These are phyloP conservation scores for Rhytidiadelphus loreus DNA, from an alignment of 225 moss, liverwort and hornwort species.

Conservation along the genomic window DNA sequence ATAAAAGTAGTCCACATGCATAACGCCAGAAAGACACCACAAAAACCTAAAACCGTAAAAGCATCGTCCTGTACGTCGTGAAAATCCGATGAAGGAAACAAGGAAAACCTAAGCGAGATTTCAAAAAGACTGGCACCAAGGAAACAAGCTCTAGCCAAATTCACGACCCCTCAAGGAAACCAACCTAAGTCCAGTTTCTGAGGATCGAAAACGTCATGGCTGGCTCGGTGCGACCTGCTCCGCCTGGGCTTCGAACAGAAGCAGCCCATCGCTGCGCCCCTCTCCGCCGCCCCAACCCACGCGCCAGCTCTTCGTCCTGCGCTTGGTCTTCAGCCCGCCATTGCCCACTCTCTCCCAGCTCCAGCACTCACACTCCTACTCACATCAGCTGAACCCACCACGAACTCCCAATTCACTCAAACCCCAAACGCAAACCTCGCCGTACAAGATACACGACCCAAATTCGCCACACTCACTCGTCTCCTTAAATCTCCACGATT, in stretches of 20 bases:
- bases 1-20: not conserved
- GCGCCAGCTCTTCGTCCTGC: not conserved
- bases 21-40: not conserved
- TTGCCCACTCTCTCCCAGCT: conserved; percentile 7
- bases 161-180: not conserved
- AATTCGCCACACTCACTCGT: not conserved
- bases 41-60: not conserved
- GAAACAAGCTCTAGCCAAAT: not conserved
- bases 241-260: conserved; percentile 64
- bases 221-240: conserved; percentile 29
- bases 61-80: too few relatives aligned
- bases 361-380: not conserved
- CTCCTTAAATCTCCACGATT: not conserved
- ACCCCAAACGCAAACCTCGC: not conserved
- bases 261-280: conserved; percentile 73
- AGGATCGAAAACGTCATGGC: conserved; percentile 44
- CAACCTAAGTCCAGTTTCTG: conserved; percentile 63
- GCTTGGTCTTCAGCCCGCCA: not conserved
- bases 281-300: not conserved
- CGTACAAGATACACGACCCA: not conserved
- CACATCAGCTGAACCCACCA: not conserved
- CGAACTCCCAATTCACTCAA: not conserved
- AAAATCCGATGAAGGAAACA: not conserved
- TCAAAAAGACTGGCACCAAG: not conserved
- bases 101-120: not conserved